A percentile compares a stretch with the other conserved stretches of the same genome.
These are phyloP conservation scores for Citrus reticulata DNA, from an alignment of 345 rosid genomes.

Conservation along the genomic window DNA sequence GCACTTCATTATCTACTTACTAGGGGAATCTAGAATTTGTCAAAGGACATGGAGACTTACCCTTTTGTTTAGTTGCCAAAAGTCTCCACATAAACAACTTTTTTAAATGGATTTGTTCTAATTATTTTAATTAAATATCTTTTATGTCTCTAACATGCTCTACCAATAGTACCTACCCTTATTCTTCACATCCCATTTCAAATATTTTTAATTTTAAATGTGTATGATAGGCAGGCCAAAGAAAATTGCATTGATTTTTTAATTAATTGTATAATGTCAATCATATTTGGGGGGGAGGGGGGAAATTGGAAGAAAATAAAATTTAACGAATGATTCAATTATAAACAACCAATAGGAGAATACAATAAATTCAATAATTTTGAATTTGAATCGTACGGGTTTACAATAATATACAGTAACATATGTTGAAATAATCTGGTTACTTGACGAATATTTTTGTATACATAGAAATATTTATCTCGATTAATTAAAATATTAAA, in stretches of 20 bases:
- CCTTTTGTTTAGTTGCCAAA: slow-evolving; percentile 8
- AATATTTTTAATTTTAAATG: neutral
- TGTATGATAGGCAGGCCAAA: neutral
- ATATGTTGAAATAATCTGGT: neutral
- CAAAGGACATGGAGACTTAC: neutral
- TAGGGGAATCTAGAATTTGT: slow-evolving; percentile 3
- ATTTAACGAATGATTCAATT: neutral
- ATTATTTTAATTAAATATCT: neutral
- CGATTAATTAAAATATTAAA: neutral
- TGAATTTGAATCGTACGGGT: neutral
- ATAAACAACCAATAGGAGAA: neutral
- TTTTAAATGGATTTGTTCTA: neutral
- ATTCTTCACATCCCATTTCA: neutral
- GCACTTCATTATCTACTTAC: neutral
- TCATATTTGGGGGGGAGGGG: neutral
- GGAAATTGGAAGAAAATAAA: neutral
- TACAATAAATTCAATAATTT: neutral
- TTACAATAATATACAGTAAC: neutral
- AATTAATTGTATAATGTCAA: neutral
- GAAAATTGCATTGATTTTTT: neutral
- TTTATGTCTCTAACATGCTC: slow-evolving; percentile 14
- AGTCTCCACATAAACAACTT: slow-evolving; percentile 11
- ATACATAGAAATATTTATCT: neutral
- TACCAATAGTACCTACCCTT: neutral
- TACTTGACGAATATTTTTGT: too few species aligned